Evolutionary conservation across 139 green algal genomes (phyloP).

Genomic region (Coelastrella sp.): DNA sequence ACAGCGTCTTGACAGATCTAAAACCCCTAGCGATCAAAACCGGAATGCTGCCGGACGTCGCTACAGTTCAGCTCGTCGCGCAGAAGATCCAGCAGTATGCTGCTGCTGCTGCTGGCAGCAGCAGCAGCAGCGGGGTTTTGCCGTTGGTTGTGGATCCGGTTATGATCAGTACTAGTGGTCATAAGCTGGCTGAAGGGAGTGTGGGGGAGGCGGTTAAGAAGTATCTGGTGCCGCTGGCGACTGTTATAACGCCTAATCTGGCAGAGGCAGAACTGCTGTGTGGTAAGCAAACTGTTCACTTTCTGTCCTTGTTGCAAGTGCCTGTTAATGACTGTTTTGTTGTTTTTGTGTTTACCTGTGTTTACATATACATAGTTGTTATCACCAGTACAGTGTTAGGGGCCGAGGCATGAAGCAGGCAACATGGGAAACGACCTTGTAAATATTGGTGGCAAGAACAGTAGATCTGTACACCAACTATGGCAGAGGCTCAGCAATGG

Average conservation of each 20-base stretch:
- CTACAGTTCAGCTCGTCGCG: slow-evolving; percentile 74
- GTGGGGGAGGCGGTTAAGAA: slow-evolving; percentile 69
- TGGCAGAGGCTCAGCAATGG: too few relatives aligned
- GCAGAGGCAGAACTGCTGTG: slow-evolving; percentile 90
- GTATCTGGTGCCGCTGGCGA: slow-evolving; percentile 83
- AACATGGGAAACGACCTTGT: too few relatives aligned
- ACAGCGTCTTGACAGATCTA: slow-evolving; percentile 88
- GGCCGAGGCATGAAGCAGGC: too few relatives aligned
- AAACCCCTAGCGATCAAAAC: slow-evolving; percentile 91
- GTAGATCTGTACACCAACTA: too few relatives aligned
- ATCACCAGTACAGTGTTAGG: too few relatives aligned
- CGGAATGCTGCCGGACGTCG: slow-evolving; percentile 91
- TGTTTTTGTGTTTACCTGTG: too few relatives aligned
- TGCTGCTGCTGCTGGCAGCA: neutral
- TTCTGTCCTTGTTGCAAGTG: too few relatives aligned
- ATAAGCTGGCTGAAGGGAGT: slow-evolving; percentile 74
- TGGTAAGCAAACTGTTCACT: slow-evolving; percentile 58
- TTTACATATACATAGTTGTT: too few relatives aligned
- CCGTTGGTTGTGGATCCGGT: slow-evolving; percentile 95
- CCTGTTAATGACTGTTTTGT: too few relatives aligned
- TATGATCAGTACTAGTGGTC: slow-evolving; percentile 91
- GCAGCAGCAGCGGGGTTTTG: neutral
- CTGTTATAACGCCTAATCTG: slow-evolving; percentile 95
- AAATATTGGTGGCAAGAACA: too few relatives aligned
- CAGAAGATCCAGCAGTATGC: slow-evolving; percentile 52